Evolutionary conservation across 2,329 filamentous ascomycete genomes (phyloP).

Genomic region (Phialophora tarda): DNA sequence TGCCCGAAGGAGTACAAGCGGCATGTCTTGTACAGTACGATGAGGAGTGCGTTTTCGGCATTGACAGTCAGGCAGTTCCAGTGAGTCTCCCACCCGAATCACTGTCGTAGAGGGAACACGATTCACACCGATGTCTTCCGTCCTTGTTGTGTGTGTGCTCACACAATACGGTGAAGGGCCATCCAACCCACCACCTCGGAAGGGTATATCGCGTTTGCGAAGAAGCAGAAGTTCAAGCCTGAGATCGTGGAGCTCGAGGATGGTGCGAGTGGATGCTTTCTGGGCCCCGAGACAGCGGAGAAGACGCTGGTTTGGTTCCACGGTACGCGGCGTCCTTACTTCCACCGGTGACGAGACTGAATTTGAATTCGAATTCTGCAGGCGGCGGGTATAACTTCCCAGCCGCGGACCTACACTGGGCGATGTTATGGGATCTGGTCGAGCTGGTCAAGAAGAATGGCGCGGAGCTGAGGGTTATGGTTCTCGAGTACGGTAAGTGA

Average conservation of each 20-base stretch:
- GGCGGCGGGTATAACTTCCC: constrained; percentile 32
- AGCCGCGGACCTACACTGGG: constrained; percentile 27
- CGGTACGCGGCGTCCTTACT: constrained; percentile 13
- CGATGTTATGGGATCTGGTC: constrained; percentile 23
- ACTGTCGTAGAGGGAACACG: background rate
- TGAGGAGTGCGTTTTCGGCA: background rate
- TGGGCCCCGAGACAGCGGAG: constrained; percentile 27
- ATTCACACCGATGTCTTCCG: background rate
- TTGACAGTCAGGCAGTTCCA: constrained; percentile 24
- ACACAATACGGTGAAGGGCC: background rate
- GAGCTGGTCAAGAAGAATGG: constrained; percentile 21
- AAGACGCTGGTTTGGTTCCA: constrained; percentile 35
- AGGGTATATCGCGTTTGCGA: constrained; percentile 24
- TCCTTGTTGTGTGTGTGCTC: background rate
- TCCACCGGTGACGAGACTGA: background rate
- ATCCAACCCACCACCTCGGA: constrained; percentile 19
- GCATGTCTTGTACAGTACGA: constrained; percentile 26
- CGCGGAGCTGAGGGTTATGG: constrained; percentile 18
- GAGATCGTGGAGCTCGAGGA: constrained; percentile 31
- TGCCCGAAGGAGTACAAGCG: constrained; percentile 21
- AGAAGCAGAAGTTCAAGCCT: constrained; percentile 26
- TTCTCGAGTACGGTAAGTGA: constrained; percentile 27
- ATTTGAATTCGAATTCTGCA: background rate
- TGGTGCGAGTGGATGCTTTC: constrained; percentile 26
- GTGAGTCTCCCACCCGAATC: background rate